A percentile compares a stretch with the other conserved stretches of the same genome.
Evolutionary conservation across 495 filamentous ascomycete species (phyloP).

Genomic region (Aspergillus funiculosus): DNA sequence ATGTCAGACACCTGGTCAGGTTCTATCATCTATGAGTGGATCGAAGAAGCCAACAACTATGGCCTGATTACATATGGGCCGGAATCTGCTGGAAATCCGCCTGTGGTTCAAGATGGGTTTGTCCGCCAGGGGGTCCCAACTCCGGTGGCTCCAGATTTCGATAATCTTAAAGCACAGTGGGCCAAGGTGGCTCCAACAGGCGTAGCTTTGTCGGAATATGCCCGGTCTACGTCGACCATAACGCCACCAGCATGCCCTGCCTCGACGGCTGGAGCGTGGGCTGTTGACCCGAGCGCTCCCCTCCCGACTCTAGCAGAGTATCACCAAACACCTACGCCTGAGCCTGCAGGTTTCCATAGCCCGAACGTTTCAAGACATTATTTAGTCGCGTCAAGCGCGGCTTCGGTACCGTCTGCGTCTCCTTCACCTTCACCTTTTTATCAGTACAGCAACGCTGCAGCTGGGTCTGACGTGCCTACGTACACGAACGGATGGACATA

Average conservation of each 20-base stretch:
- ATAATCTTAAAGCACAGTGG: conserved; percentile 73
- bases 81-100: conserved; percentile 38
- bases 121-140: conserved; percentile 66
- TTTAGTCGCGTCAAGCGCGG: too few relatives aligned
- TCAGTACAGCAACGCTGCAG: neutral
- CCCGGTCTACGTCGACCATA: conserved; percentile 51
- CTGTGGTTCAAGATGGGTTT: conserved; percentile 55
- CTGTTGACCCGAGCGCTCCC: conserved; percentile 58
- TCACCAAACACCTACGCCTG: conserved; percentile 10
- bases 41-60: conserved; percentile 78
- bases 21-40: conserved; percentile 85
- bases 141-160: conserved; percentile 69
- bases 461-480: too few relatives aligned
- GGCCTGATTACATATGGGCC: conserved; percentile 76
- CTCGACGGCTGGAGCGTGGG: conserved; percentile 64
- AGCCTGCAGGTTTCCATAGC: too few relatives aligned
- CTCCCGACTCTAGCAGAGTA: conserved; percentile 59
- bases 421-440: too few relatives aligned
- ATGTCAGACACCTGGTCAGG: conserved; percentile 78
- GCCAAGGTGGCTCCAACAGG: conserved; percentile 63
- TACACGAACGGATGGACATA: too few relatives aligned
- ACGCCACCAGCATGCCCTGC: conserved; percentile 58
- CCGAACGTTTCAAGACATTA: neutral
- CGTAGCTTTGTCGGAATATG: conserved; percentile 58
- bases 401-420: too few relatives aligned